Base-by-base conservation (phyloP, 169 alveolate species). In the Cryptosporidium parvum region DNA sequence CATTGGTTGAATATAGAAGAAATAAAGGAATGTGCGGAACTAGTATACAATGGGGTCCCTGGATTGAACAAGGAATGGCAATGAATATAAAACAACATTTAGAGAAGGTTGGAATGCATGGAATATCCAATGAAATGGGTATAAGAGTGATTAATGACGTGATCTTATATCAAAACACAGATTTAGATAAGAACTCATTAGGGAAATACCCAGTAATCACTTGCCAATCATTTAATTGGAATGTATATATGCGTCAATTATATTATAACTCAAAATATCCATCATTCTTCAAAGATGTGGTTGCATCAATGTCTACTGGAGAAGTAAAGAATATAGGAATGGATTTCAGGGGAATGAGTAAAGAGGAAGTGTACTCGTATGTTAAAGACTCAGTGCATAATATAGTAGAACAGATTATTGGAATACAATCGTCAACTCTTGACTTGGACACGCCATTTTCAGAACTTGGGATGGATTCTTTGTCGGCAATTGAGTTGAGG, bases 381-480 rank as follows among this genome's bases (percentile, higher is more conserved):
- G 33, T 31, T 31, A 31, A 31, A 31, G 33, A 31, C 33, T 31
- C 33, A 31, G 33, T 31, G 1, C 33, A 31, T 2, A 31, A 31
- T 31, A 31, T 31, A 31, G 33, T 31, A 31, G 33, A 31, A 31
- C 39, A 44, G 16, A n/a, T n/a, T 62, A 37, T 48, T 85, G 14
- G 92, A 91, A 9, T 68, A 70, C 33, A 31, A 31, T 31, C 33
- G 2, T 31, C 33, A 31, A 31, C 33, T 31, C 65, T 44, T 33
- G 92, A 68, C 35, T 52, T 92, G 56, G 91, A 93, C 70, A 94
- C 94, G 9, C 95, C 95, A 4, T 72, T 93, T 21, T 93, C 92
- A 42, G 95, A 93, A 68, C 84, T 85, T 62, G 95, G 95, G 2
- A 87, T 93, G n/a, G 95, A 93, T 69, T 89, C 94, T 14, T 89